Base-by-base conservation (phyloP, 1,284 basidiomycete species). In the Ustilago shanxiensis region DNA sequence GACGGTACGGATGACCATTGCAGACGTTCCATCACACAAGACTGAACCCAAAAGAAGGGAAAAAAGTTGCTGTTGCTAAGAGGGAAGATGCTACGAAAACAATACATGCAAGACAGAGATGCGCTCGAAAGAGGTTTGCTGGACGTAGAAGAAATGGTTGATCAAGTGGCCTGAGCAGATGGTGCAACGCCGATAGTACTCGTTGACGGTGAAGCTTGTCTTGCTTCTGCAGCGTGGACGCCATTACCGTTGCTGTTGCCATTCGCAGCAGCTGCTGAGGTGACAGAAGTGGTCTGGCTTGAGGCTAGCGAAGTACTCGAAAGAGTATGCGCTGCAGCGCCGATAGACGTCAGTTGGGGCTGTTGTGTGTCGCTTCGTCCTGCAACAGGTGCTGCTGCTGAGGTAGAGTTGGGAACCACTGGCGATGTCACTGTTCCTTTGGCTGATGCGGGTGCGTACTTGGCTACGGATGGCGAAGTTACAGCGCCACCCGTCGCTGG, bases 281-380 rank as follows among this genome's bases (percentile, higher is more conserved):
- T 10, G 37, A 28, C 11, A 14, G 50, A 52, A 9, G 54, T n/a
- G n/a, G n/a, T 41, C 35, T 56, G 58, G 22, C 56, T 60, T 13
- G 65, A 53, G 9, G 45, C 47, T 53, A 49, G 8, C 35, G 51
- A 53, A 31, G 66, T 53, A 14, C 28, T 62, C 9, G 56, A 58
- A 9, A 75, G 58, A 14, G 68, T 66, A 31, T 75, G 67, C n/a
- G 67, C 72, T 10, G 72, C 72, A 22, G 72, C 72, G 10, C 60
- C 64, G 57, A 71, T 75, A 11, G 72, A 75, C 4, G 62, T n/a
- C n/a, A 75, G n/a, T n/a, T 60, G 65, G 2, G 64, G 3, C 7
- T 45, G 50, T 31, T 53, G 50, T 24, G 41, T 29, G 3, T 45
- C 44, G 16, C 44, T 13, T n/a, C 44, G 44, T 47, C 44, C 49